These are phyloP conservation scores for Sistotremastrum niveocremeum DNA, from an alignment of 768 basidiomycete genomes.

Conservation along the genomic window DNA sequence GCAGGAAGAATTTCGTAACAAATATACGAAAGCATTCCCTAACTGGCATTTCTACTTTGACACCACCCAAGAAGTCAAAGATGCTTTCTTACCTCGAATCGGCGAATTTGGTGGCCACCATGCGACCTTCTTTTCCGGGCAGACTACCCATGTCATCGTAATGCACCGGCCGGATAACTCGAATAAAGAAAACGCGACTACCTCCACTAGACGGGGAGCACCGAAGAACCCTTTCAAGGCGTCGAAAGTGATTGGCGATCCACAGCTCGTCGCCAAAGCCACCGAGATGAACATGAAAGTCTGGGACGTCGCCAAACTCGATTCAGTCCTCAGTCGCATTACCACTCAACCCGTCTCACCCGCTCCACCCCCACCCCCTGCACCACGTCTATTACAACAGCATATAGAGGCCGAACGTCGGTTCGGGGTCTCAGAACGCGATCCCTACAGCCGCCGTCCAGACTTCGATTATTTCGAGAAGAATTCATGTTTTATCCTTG, in stretches of 20 bases:
- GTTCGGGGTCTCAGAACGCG: conserved; percentile 81
- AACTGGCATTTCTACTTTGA: conserved; percentile 81
- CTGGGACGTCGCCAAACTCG: conserved; percentile 64
- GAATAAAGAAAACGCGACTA: conserved; percentile 58
- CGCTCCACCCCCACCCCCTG: conserved; percentile 18
- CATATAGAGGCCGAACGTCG: conserved; percentile 57
- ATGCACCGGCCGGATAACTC: conserved; percentile 22
- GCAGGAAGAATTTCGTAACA: conserved; percentile 63
- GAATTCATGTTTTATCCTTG: conserved; percentile 63
- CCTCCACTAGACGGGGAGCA: background rate
- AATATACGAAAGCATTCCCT: conserved; percentile 80
- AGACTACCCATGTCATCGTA: conserved; percentile 74
- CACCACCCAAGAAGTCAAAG: conserved; percentile 14
- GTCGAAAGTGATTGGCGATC: conserved; percentile 18
- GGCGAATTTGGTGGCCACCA: conserved; percentile 30
- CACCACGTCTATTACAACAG: conserved; percentile 30
- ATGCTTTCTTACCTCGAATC: background rate
- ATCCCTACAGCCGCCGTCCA: conserved; percentile 75
- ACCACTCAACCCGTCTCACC: conserved; percentile 15
- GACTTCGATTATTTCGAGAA: conserved; percentile 81
- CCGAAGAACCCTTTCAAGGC: conserved; percentile 11
- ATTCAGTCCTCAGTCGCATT: conserved; percentile 51
- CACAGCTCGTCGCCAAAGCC: conserved; percentile 53
- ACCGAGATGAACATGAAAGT: conserved; percentile 67
- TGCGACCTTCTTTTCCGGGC: conserved; percentile 84